These are phyloP conservation scores for Orychophragmus violaceus DNA, from an alignment of 345 rosid species.

Conservation along the genomic window DNA sequence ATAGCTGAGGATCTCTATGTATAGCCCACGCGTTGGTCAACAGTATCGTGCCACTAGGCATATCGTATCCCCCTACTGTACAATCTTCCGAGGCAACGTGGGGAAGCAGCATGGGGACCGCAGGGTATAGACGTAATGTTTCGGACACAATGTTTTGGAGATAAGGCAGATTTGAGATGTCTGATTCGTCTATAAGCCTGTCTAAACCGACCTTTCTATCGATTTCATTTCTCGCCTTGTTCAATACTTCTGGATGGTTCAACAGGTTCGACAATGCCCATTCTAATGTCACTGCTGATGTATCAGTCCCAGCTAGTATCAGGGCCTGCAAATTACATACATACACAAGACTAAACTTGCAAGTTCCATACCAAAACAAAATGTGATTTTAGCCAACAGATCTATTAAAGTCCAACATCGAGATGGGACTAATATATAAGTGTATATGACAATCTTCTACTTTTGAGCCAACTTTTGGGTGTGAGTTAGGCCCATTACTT, in stretches of 20 bases:
- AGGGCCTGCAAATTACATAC: conserved; percentile 24
- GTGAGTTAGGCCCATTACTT: no score
- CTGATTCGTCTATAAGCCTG: conserved; percentile 29
- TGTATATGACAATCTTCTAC: no score
- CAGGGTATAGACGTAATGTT: conserved; percentile 36
- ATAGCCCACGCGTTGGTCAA: conserved; percentile 16
- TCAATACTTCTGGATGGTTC: conserved; percentile 29
- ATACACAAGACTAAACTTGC: background rate
- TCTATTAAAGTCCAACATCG: no score
- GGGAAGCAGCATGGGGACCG: conserved; percentile 32
- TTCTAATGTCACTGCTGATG: conserved; percentile 38
- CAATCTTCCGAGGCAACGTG: conserved; percentile 35
- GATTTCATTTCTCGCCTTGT: conserved; percentile 31
- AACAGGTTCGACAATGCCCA: conserved; percentile 42
- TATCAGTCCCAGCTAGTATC: conserved; percentile 43
- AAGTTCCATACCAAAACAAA: background rate
- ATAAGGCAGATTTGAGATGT: conserved; percentile 32
- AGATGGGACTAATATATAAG: no score
- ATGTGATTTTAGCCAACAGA: no score
- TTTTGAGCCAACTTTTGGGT: no score
- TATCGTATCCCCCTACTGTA: conserved; percentile 27
- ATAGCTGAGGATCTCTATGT: conserved; percentile 18
- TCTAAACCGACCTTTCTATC: conserved; percentile 25
- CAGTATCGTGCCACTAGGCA: conserved; percentile 34
- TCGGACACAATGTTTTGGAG: conserved; percentile 39